Evolutionary conservation across 441 rosid genomes (phyloP), one percentile per base, ranked within the genome.

Genomic region (Jatropha podagrica): DNA sequence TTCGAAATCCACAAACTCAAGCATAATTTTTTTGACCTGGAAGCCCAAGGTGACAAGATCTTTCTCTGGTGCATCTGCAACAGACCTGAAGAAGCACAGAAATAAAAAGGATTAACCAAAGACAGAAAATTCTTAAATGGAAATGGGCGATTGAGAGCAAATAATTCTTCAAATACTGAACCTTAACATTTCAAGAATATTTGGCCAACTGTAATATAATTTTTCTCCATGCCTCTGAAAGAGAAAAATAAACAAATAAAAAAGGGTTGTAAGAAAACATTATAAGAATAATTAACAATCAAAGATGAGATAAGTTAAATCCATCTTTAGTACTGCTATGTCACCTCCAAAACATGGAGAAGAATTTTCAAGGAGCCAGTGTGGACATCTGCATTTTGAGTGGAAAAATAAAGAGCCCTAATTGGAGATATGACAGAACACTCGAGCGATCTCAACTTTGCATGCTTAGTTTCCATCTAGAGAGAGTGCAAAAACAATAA

Each of bases 151-250:
- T 49, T 23, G 5, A 26, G 75, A 68, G 56, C 37, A 65, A 66
- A 49, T 56, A 17, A 78, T 55, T 2, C 61, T 23, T 46, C 56
- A 59, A 56, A 84, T 49, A 72, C 71, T 80, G 81, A 81, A 96
- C 99, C 99, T 91, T 85, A 96, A 83, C 87, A 90, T 85, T 78
- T 92, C 98, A 82, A 96, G 98, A 84, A 96, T 92, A 81, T 85
- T 81, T 72, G 92, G 88, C 99, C 98, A 94, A 82, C 98, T 92
- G 88, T 85, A 89, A 79, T 61, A 85, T 84, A 96, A 76, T 80
- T 85, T 92, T 85, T 96, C 99, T 64, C 97, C 99, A 80, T 97
- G 90, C 80, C 98, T 88, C 99, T 96, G 93, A 61, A 80, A 76
- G 79, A 67, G 54, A 79, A 2, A 59, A 51, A 15, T 6, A 2